These are phyloP conservation scores for Jackrogersella minutella DNA, from an alignment of 495 filamentous ascomycete genomes.

Conservation along the genomic window DNA sequence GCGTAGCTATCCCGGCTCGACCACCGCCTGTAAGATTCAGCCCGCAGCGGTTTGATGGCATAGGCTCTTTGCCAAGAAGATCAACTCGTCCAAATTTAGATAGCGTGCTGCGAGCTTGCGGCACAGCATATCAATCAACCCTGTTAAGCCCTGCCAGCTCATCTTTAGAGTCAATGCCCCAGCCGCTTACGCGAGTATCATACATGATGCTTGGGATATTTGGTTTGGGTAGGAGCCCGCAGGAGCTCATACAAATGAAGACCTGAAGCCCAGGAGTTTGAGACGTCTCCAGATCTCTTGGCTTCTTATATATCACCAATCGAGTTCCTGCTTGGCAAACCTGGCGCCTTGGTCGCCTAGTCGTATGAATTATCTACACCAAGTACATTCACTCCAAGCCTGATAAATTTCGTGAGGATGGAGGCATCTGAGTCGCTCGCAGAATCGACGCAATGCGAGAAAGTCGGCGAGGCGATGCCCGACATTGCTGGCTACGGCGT, in stretches of 20 bases:
- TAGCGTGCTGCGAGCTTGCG: neutral
- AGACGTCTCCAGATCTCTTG: slow-evolving; percentile 12
- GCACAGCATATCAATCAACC: slow-evolving; percentile 6
- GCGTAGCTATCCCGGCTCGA: neutral
- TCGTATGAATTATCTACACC: slow-evolving; percentile 12
- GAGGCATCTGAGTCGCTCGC: slow-evolving; percentile 23
- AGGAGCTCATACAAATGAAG: neutral
- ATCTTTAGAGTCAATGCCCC: slow-evolving; percentile 3
- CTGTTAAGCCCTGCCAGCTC: slow-evolving; percentile 20
- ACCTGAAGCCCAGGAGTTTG: slow-evolving; percentile 5
- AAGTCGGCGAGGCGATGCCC: slow-evolving; percentile 49
- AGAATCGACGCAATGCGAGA: slow-evolving; percentile 41
- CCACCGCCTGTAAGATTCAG: slow-evolving; percentile 5
- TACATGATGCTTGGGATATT: neutral
- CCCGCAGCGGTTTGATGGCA: slow-evolving; percentile 9
- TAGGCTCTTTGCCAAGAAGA: neutral
- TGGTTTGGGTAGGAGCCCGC: neutral
- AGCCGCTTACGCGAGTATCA: neutral
- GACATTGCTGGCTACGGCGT: slow-evolving; percentile 50
- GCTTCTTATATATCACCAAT: slow-evolving; percentile 21
- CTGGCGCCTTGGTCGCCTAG: slow-evolving; percentile 19
- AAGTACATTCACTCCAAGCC: neutral
- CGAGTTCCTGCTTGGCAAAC: slow-evolving; percentile 23
- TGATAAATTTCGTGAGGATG: slow-evolving; percentile 1
- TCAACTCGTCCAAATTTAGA: slow-evolving; percentile 13